Evolutionary conservation across 1,284 basidiomycete genomes (phyloP), one percentile per base, ranked within the genome.

Genomic region (Ustilago xerochloae): DNA sequence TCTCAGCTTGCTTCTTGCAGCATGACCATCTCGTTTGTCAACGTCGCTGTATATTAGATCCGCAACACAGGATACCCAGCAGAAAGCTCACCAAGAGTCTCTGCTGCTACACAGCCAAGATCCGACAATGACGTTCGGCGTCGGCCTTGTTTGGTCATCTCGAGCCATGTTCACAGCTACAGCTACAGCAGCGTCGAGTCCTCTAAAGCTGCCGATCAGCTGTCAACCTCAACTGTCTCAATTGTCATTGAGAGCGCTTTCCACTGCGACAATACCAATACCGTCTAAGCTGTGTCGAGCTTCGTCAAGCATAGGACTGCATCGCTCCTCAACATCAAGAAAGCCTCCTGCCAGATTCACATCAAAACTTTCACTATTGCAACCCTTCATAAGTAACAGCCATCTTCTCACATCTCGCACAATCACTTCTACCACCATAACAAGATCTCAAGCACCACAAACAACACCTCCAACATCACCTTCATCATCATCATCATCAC

Each of bases 391-490:
- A 24, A n/a, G 38, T 20, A 22, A 4, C 7, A 26, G 10, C 29
- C 15, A 29, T 36, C 18, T 36, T 15, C 33, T 26, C 20, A 6
- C 35, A 20, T n/a, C 22, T 12, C 63, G 52, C 13, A 7, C 26
- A 3, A 48, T 49, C 30, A 18, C 50, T 16, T 49, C 41, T 6
- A 47, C 53, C 18, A 20, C 32, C 32, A 30, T 33, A 15, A 20
- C 5, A 33, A n/a, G 80, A 84, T 18, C 61, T 15, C 83, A 85
- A 43, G 79, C 88, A 0, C 87, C 35, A 26, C 8, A 49, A 3
- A 13, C 50, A 22, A 97, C 79, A 97, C 94, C 1, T 81, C 6
- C 60, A 26, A 80, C 85, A 7, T 18, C 55, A 20, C 22, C 63
- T 20, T 82, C 85, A 38, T 79, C 88, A 1, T 87, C 57, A 6